Evolutionary conservation across 345 rosid species (phyloP).

Genomic region (Melaleuca quinquenervia): DNA sequence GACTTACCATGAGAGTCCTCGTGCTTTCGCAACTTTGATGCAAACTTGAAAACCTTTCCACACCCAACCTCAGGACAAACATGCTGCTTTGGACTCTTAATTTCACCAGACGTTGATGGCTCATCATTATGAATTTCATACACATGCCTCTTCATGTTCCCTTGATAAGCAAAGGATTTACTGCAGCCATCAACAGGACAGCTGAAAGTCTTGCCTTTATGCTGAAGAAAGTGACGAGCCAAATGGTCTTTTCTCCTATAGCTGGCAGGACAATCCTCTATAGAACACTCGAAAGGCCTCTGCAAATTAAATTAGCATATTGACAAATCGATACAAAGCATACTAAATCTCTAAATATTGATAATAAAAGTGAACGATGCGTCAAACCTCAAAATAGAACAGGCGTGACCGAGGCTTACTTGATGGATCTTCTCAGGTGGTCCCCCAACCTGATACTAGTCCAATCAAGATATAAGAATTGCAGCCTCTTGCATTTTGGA

Average conservation of each 20-base stretch:
- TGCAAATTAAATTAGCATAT: slow-evolving; percentile 6
- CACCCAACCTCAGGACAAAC: slow-evolving; percentile 70
- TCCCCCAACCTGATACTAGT: slow-evolving; percentile 99
- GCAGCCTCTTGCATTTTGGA: slow-evolving; percentile 98
- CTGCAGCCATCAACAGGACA: slow-evolving; percentile 55
- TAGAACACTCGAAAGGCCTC: slow-evolving; percentile 63
- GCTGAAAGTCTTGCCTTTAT: slow-evolving; percentile 62
- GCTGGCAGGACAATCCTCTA: slow-evolving; percentile 58
- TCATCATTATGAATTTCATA: slow-evolving; percentile 31
- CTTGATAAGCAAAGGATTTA: slow-evolving; percentile 28
- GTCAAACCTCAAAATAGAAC: slow-evolving; percentile 27
- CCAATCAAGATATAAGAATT: slow-evolving; percentile 39
- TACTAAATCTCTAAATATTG: not conserved
- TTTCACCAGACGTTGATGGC: slow-evolving; percentile 1
- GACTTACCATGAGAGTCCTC: slow-evolving; percentile 62
- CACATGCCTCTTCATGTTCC: slow-evolving; percentile 59
- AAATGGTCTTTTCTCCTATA: slow-evolving; percentile 91
- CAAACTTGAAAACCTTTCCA: slow-evolving; percentile 59
- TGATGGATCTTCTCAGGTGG: slow-evolving; percentile 99
- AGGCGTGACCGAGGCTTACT: slow-evolving; percentile 82
- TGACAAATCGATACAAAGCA: not conserved
- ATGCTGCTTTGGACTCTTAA: slow-evolving; percentile 17
- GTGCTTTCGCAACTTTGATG: slow-evolving; percentile 57
- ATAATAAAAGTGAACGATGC: not conserved
- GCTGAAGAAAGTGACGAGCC: slow-evolving; percentile 61